Conservation (phyloP, 176 grass and related monocot genomes). For the Raddia guianensis region DNA sequence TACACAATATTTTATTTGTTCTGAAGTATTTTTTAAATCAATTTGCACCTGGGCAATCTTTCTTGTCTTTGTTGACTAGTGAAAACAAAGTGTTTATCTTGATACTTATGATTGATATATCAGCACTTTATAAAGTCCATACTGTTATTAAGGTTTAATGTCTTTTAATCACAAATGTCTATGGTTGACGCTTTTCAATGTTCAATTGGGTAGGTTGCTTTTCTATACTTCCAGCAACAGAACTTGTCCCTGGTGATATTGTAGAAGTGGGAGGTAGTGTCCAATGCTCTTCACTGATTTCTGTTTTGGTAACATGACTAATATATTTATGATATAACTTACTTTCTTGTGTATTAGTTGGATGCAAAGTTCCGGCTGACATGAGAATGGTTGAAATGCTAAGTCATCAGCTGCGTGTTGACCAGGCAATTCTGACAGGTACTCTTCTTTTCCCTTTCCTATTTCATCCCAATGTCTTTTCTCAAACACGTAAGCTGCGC, state of each 20-base stretch:
- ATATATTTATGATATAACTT: conserved; percentile 35
- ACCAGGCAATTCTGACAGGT: conserved; percentile 99
- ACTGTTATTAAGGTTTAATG: neutral
- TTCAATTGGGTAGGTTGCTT: conserved; percentile 77
- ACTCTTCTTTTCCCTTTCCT: conserved; percentile 35
- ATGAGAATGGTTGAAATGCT: conserved; percentile 98
- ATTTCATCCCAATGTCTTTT: conserved; percentile 9
- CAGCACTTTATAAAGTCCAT: neutral
- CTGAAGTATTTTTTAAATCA: neutral
- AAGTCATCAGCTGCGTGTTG: conserved; percentile 96
- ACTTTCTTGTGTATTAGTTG: conserved; percentile 60
- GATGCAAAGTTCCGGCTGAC: conserved; percentile 96
- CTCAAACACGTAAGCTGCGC: no score
- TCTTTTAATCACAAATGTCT: conserved; percentile 20
- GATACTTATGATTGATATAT: neutral
- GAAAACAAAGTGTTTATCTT: conserved; percentile 1
- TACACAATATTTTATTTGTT: neutral
- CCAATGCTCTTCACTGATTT: conserved; percentile 33
- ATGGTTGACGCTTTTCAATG: conserved; percentile 35
- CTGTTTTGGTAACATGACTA: conserved; percentile 22
- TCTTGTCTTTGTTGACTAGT: neutral
- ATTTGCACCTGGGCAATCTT: neutral
- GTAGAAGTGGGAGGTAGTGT: conserved; percentile 96
- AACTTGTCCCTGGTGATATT: conserved; percentile 99
- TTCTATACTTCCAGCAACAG: conserved; percentile 93